phyloP scores from a whole-genome alignment of 805 yeast species.

The Lipomyces orientalis region DNA sequence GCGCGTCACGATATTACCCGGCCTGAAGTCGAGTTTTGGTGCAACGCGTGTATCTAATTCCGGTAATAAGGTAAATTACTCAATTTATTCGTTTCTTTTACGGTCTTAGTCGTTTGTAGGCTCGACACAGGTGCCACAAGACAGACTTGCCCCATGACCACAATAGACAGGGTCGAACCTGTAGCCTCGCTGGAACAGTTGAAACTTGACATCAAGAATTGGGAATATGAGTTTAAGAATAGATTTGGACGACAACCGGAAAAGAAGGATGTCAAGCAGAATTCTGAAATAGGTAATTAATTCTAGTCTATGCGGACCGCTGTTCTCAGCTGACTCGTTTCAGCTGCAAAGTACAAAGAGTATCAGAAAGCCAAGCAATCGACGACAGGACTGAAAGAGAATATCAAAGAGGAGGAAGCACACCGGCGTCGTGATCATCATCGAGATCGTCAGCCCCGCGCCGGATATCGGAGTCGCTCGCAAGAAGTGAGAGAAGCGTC shows the following conservation, averaged over 20 bases:
- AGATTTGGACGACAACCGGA: constrained; percentile 54
- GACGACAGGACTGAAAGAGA: background rate
- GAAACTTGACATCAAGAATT: constrained; percentile 55
- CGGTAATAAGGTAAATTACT: no score
- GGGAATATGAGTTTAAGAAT: constrained; percentile 58
- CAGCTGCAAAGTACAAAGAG: constrained; percentile 32
- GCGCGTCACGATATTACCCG: no score
- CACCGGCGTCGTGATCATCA: background rate
- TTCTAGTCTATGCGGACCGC: background rate
- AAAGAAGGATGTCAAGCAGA: constrained; percentile 54
- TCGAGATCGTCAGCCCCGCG: background rate
- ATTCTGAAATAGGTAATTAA: constrained; percentile 46
- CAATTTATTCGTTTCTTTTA: background rate
- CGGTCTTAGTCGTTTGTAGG: background rate
- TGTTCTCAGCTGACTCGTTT: background rate
- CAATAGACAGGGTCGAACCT: background rate
- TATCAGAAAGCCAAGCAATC: constrained; percentile 14
- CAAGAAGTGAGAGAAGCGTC: background rate
- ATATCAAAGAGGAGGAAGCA: background rate
- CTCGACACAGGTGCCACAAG: background rate
- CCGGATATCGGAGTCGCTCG: background rate
- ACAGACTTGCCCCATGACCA: no score
- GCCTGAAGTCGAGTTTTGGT: no score
- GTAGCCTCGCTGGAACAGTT: constrained; percentile 38
- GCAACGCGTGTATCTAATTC: no score